Conservation (phyloP, 164 flowering plant genomes). For the Nelumbo lutea region DNA sequence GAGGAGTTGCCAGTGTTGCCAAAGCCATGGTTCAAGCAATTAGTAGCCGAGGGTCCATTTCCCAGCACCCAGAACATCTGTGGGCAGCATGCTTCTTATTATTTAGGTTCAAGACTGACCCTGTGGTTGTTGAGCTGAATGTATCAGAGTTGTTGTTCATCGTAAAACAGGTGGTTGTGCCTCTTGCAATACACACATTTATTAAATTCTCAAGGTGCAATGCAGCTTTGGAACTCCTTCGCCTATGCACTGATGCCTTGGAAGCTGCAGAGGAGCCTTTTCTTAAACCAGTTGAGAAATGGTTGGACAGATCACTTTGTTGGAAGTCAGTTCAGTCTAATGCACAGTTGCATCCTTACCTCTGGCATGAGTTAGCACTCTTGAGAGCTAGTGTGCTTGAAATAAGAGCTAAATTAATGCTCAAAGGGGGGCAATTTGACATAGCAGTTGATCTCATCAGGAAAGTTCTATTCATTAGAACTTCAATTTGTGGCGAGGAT, state of each 20-base stretch:
- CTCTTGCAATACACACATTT: slow-evolving; percentile 68
- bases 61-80: slow-evolving; percentile 60
- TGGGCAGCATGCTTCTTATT: slow-evolving; percentile 93
- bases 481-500: slow-evolving; percentile 79
- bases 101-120: slow-evolving; percentile 62
- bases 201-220: slow-evolving; percentile 71
- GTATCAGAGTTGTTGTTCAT: slow-evolving; percentile 50
- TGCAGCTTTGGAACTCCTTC: slow-evolving; percentile 76
- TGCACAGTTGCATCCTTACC: slow-evolving; percentile 78
- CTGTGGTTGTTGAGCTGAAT: slow-evolving; percentile 55
- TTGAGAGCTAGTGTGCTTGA: slow-evolving; percentile 82
- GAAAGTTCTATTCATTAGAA: slow-evolving; percentile 73
- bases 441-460: slow-evolving; percentile 79
- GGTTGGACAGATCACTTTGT: slow-evolving; percentile 72
- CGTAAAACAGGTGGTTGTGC: slow-evolving; percentile 65
- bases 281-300: slow-evolving; percentile 77
- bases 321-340: slow-evolving; percentile 69
- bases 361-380: slow-evolving; percentile 91
- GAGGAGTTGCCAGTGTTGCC: slow-evolving; percentile 51
- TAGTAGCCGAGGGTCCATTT: slow-evolving; percentile 42
- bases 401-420: slow-evolving; percentile 83
- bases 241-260: slow-evolving; percentile 65
- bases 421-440: slow-evolving; percentile 81
- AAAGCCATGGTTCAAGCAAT: slow-evolving; percentile 70
- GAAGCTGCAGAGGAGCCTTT: slow-evolving; percentile 83